Evolutionary conservation across 78 protist genomes (phyloP).

Genomic region (Speleostelium caveatum): DNA sequence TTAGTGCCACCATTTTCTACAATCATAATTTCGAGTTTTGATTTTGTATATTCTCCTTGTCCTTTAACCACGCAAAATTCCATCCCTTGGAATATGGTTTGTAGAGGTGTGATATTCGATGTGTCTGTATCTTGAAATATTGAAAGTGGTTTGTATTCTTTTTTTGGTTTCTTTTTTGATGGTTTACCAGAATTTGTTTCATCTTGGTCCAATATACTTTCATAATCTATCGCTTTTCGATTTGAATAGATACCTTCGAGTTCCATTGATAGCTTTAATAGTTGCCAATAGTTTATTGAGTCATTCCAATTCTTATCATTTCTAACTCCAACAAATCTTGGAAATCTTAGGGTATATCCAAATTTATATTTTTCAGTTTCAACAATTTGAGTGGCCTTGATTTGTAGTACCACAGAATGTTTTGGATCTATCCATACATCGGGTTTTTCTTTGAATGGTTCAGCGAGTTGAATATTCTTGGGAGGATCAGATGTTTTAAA

Average conservation of each 20-base stretch:
- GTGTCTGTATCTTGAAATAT: constrained; percentile 76
- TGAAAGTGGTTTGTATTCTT: background rate
- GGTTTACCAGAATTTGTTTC: background rate
- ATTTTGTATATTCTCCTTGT: constrained; percentile 15
- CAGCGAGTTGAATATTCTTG: constrained; percentile 49
- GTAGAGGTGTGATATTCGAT: background rate
- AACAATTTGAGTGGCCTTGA: constrained; percentile 80
- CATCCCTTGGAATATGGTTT: constrained; percentile 39
- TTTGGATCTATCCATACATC: constrained; percentile 89
- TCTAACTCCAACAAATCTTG: constrained; percentile 86
- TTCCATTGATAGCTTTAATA: background rate
- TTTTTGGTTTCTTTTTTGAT: background rate
- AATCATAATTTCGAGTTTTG: constrained; percentile 59
- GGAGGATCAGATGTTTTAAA: constrained; percentile 32
- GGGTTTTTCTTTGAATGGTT: constrained; percentile 83
- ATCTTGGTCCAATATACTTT: background rate
- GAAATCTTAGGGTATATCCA: constrained; percentile 90
- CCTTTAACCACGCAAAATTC: constrained; percentile 82
- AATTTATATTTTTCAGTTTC: constrained; percentile 61
- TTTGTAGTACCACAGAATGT: constrained; percentile 76
- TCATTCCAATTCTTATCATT: constrained; percentile 85
- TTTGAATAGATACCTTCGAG: constrained; percentile 64
- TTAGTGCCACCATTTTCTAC: constrained; percentile 77
- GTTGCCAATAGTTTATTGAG: background rate
- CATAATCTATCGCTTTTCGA: constrained; percentile 20